Evolutionary conservation across 257 asterid species (phyloP), one percentile per base, ranked within the genome.

Genomic region (Cruciata laevipes): DNA sequence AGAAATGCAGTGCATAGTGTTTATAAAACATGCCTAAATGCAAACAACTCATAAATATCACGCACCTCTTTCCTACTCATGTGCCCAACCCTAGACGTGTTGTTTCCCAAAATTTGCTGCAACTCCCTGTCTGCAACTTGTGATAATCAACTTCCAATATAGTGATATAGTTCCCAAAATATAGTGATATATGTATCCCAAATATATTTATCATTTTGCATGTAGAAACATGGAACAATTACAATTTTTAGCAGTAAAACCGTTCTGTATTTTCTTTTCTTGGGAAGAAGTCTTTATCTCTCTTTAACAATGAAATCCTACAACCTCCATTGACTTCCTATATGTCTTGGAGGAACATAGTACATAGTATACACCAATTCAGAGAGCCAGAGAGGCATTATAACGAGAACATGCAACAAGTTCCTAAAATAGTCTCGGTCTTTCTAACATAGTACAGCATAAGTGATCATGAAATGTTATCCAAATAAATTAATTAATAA

Each of bases 81-180:
- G 73, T 84, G 62, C 65, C 97, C 97, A 74, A 84, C 96, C 80
- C 77, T 90, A 74, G 90, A 81, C 37, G 95, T 78, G 66, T 58
- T 72, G 76, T 88, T 88, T 67, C 96, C 96, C 81, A 93, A 80
- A 71, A 93, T 69, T 71, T 68, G 86, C 86, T 93, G 99, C 87
- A 93, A 87, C 57, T 93, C 97, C 96, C 97, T 90, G 95, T 83
- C 95, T 90, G 92, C 64, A 80, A 76, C 81, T 83, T 75, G 94
- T 88, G 84, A 88, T 85, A 87, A 88, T 88, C 96, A 93, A 86
- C 78, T 82, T 65, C 81, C 85, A 81, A 73, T 72, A 82, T 76
- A 68, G 68, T 6, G 21, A 25, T 40, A 14, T 24, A 65, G 13
- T 65, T 65, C 40, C 38, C 58, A 11, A 23, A 7, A 11, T 66